Evolutionary conservation across 2,329 filamentous ascomycete species (phyloP), one percentile per base, ranked within the genome.

Genomic region (Ophiognomonia clavigignenti-juglandacearum): DNA sequence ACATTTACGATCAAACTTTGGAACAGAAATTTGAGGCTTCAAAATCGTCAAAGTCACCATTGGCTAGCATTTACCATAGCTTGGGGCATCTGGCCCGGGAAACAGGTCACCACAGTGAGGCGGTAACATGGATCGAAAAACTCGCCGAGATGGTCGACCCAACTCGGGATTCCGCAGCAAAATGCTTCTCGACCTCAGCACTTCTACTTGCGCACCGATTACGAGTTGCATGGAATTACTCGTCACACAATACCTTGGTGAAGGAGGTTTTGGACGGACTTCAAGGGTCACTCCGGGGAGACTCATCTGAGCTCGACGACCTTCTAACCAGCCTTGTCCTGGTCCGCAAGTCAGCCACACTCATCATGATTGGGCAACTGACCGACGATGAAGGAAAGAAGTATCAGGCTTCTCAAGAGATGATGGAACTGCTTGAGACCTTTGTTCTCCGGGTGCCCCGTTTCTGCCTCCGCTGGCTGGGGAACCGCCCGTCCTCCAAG

Each of bases 381-480:
- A 54, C 48, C 36, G 54, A 52, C 6, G 47, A 54, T 10, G 13
- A 43, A 37, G 44, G 20, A 20, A 34, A 18, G 31, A 39, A 36
- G 48, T 47, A 48, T 47, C 29, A 37, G 36, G 36, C 54, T 16
- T 40, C 51, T 20, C 16, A 59, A 43, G 46, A 56, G 59, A 49
- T 45, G 7, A 54, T 58, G 24, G 56, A 57, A 2, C 66, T 73
- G n/a, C 68, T 83, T 7, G 77, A 82, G 54, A 66, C 70, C 0
- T 73, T 85, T 38, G 66, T 84, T 20, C 67, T 78, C 24, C 73
- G 78, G 45, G 75, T 80, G 50, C 81, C 82, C 11, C 72, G 79
- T 3, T 81, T 85, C 56, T 69, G 75, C 39, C 65, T 78, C 6
- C 72, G 81, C 38, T 85, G 82, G 78, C 65, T 85, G 3, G 82